A percentile compares a stretch with the other conserved stretches of the same genome.
These are phyloP conservation scores for Sclerotinia trifoliorum DNA, from an alignment of 2,329 filamentous ascomycete species.

Conservation along the genomic window DNA sequence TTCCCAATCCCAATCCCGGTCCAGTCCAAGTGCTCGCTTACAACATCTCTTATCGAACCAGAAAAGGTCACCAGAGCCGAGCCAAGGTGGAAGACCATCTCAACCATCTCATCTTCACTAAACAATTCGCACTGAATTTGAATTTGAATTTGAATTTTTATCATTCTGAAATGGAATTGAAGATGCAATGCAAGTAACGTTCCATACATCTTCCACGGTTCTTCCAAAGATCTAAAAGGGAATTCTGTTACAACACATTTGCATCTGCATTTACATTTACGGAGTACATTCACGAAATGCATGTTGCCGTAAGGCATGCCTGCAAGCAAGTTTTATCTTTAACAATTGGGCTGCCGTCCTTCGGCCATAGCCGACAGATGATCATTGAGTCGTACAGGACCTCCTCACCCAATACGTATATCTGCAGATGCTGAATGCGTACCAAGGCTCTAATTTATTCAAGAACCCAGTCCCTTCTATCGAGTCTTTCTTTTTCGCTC, in stretches of 20 bases:
- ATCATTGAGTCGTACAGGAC: constrained; percentile 1
- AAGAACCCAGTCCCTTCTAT: not conserved
- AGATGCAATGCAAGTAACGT: constrained; percentile 16
- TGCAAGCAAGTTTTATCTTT: constrained; percentile 1
- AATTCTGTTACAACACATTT: constrained; percentile 14
- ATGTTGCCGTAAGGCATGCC: constrained; percentile 2
- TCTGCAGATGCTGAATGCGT: constrained; percentile 1
- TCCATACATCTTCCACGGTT: constrained; percentile 17
- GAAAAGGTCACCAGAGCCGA: not conserved
- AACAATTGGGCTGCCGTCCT: constrained; percentile 5
- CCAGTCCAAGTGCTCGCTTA: constrained; percentile 18
- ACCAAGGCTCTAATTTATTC: not conserved
- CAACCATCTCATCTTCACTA: not conserved
- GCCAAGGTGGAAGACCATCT: not conserved
- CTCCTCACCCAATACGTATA: constrained; percentile 7
- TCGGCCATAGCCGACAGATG: constrained; percentile 8
- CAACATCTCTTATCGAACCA: not conserved
- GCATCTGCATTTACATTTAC: not conserved
- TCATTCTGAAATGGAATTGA: not conserved
- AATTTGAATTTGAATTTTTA: not conserved
- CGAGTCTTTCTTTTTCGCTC: not conserved
- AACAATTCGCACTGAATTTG: not conserved
- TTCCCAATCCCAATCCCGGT: too few relatives aligned
- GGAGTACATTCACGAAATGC: constrained; percentile 11
- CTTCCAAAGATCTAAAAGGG: constrained; percentile 9